Evolutionary conservation across 2,329 filamentous ascomycete species (phyloP).

Genomic region (Nemania sp.): DNA sequence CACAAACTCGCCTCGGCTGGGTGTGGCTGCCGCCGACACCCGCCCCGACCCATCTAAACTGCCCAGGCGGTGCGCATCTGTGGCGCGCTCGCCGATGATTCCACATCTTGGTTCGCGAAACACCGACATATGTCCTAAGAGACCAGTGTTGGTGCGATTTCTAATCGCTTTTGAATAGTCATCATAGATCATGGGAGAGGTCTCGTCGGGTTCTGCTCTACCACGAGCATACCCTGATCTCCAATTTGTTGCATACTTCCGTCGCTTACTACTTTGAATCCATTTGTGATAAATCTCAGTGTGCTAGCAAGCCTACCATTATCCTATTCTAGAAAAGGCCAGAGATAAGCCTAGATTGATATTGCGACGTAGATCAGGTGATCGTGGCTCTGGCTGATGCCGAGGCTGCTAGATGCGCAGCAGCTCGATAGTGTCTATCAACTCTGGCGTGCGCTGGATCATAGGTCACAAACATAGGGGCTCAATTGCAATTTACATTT

Average conservation of each 20-base stretch:
- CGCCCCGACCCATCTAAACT: conserved; percentile 9
- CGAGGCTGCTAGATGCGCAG: no score
- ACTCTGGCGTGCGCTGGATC: background rate
- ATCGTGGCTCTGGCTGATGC: background rate
- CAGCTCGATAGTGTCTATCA: conserved; percentile 3
- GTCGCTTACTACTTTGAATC: background rate
- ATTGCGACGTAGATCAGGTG: background rate
- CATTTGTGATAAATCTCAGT: background rate
- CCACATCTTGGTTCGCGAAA: no score
- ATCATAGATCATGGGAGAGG: no score
- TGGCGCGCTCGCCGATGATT: conserved; percentile 12
- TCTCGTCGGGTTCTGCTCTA: no score
- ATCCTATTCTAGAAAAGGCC: no score
- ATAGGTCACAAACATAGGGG: background rate
- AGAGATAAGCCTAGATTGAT: no score
- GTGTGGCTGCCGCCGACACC: conserved; percentile 22
- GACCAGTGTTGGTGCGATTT: conserved; percentile 1
- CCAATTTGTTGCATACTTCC: no score
- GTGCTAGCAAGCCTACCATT: no score
- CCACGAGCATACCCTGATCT: no score
- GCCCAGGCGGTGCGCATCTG: background rate
- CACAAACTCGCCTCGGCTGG: conserved; percentile 16
- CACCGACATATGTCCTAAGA: background rate
- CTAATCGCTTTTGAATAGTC: no score
- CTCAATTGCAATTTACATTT: background rate